Evolutionary conservation across 2,329 filamentous ascomycete genomes (phyloP).

Genomic region (Arthrobotrys conoides): DNA sequence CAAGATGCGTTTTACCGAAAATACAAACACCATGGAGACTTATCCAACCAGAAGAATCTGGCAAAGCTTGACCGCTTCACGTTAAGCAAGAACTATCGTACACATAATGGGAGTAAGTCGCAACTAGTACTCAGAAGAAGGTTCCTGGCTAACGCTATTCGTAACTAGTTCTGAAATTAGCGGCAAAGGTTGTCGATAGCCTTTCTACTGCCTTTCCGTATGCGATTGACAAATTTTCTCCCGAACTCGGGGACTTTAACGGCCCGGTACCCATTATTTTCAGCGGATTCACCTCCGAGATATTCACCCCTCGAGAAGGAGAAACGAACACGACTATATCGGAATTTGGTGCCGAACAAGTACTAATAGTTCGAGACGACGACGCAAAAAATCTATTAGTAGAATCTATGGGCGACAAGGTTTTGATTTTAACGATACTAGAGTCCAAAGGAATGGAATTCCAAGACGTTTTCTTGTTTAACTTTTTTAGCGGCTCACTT

Average conservation of each 20-base stretch:
- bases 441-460: slow-evolving; percentile 67
- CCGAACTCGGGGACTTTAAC: slow-evolving; percentile 64
- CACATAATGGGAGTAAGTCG: slow-evolving; percentile 65
- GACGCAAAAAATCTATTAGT: slow-evolving; percentile 63
- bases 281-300: slow-evolving; percentile 34
- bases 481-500: slow-evolving; percentile 63
- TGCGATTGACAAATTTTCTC: slow-evolving; percentile 65
- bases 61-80: slow-evolving; percentile 64
- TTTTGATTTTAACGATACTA: slow-evolving; percentile 65
- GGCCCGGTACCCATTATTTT: slow-evolving; percentile 63
- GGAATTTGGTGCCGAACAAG: slow-evolving; percentile 65
- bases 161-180: slow-evolving; percentile 64
- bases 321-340: slow-evolving; percentile 36
- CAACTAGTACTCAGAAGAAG: too few relatives aligned
- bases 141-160: not conserved
- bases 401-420: slow-evolving; percentile 63
- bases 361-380: slow-evolving; percentile 66
- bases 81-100: slow-evolving; percentile 65
- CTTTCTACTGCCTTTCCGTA: slow-evolving; percentile 63
- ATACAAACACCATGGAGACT: slow-evolving; percentile 59
- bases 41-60: slow-evolving; percentile 33
- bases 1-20: slow-evolving; percentile 65
- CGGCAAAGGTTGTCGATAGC: slow-evolving; percentile 20
- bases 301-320: slow-evolving; percentile 46
- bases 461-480: slow-evolving; percentile 66